phyloP scores from a whole-genome alignment of 495 filamentous ascomycete genomes.

The Aspergillus saccharolyticus region DNA sequence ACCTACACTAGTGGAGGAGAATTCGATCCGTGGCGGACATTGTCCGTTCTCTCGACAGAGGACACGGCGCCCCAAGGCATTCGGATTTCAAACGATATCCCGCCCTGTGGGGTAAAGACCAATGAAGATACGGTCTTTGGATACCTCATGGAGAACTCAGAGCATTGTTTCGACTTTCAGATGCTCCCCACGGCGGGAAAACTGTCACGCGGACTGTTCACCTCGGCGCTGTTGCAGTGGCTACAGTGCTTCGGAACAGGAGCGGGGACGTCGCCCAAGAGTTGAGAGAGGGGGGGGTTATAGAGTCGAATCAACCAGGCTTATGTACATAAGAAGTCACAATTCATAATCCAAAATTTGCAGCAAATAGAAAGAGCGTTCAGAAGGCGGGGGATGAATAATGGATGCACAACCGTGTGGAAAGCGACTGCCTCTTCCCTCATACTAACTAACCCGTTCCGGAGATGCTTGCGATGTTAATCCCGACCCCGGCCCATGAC shows the following conservation, averaged over 20 bases:
- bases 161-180: slow-evolving; percentile 52
- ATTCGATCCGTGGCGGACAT: slow-evolving; percentile 55
- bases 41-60: slow-evolving; percentile 45
- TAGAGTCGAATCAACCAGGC: too few species aligned
- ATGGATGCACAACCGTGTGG: background rate
- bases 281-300: too few species aligned
- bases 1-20: slow-evolving; percentile 51
- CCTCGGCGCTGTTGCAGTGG: slow-evolving; percentile 43
- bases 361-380: background rate
- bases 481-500: slow-evolving; percentile 3
- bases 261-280: background rate
- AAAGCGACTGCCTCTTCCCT: background rate
- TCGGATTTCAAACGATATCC: slow-evolving; percentile 35
- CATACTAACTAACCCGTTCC: slow-evolving; percentile 16
- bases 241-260: slow-evolving; percentile 35
- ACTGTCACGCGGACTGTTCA: slow-evolving; percentile 33
- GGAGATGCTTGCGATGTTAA: slow-evolving; percentile 25
- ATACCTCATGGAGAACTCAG: slow-evolving; percentile 41
- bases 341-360: too few species aligned
- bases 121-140: slow-evolving; percentile 42
- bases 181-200: slow-evolving; percentile 23
- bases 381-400: background rate
- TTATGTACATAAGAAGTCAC: too few species aligned
- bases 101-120: slow-evolving; percentile 42
- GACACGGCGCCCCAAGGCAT: slow-evolving; percentile 35